Conservation (phyloP, 257 asterid genomes). For the Solanum sejunctum region DNA sequence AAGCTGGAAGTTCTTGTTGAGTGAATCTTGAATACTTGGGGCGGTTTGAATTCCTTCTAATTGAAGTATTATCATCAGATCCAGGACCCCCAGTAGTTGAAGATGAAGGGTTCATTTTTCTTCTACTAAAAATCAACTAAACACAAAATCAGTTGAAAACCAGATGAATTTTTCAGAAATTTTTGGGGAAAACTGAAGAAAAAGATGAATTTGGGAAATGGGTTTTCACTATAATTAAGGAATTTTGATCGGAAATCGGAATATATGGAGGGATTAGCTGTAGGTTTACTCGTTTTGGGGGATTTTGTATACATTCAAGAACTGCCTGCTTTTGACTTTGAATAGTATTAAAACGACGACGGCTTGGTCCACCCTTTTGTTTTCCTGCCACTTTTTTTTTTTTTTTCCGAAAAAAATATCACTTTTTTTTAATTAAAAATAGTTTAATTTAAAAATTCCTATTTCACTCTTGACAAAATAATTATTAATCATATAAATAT, state of each 20-base stretch:
- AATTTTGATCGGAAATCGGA: not conserved
- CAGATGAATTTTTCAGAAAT: not conserved
- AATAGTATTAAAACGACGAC: not conserved
- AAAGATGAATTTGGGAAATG: not conserved
- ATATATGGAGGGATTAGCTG: not conserved
- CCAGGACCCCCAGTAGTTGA: constrained; percentile 39
- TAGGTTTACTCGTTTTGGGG: not conserved
- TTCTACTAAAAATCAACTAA: not conserved
- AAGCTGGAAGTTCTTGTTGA: constrained; percentile 97
- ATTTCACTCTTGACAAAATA: too few species aligned
- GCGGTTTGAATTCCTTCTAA: constrained; percentile 73
- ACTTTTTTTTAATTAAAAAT: too few species aligned
- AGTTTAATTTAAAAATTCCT: too few species aligned
- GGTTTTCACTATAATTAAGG: not conserved
- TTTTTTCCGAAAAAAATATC: too few species aligned
- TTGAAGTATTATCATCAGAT: constrained; percentile 52
- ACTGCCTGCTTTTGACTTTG: not conserved
- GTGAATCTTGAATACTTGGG: constrained; percentile 98
- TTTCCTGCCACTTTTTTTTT: not conserved
- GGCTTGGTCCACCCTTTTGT: not conserved
- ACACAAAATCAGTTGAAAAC: not conserved
- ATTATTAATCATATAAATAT: too few species aligned
- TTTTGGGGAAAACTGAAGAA: not conserved
- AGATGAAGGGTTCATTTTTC: constrained; percentile 19
- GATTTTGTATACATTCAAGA: not conserved